Conservation (phyloP, 345 rosid species). For the Draba incana region DNA sequence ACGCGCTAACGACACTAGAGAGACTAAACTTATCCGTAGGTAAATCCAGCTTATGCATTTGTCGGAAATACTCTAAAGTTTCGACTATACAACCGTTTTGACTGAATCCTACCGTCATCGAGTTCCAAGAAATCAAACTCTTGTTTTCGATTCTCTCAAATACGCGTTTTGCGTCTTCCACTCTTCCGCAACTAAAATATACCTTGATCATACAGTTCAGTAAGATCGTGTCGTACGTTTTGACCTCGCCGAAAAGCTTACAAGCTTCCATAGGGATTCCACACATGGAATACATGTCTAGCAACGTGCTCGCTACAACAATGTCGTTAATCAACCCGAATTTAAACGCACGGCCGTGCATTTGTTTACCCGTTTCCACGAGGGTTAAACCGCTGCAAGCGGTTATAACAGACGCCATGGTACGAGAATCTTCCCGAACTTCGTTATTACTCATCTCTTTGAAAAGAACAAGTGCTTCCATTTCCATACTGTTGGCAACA, state of each 20-base stretch:
- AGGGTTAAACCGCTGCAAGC: conserved; percentile 54
- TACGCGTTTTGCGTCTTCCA: conserved; percentile 67
- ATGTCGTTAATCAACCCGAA: conserved; percentile 52
- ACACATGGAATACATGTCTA: conserved; percentile 75
- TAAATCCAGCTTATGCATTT: conserved; percentile 63
- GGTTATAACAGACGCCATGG: conserved; percentile 55
- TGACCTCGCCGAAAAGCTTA: conserved; percentile 63
- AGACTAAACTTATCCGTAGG: conserved; percentile 69
- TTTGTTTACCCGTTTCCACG: conserved; percentile 56
- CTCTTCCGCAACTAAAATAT: conserved; percentile 69
- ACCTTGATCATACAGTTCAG: conserved; percentile 79
- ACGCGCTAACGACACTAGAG: conserved; percentile 69
- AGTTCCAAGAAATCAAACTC: conserved; percentile 89
- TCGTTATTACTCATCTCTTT: conserved; percentile 56
- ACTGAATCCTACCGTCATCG: conserved; percentile 72
- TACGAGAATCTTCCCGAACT: conserved; percentile 52
- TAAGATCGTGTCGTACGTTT: conserved; percentile 64
- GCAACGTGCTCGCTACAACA: conserved; percentile 66
- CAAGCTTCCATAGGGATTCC: conserved; percentile 67
- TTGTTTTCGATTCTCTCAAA: conserved; percentile 57
- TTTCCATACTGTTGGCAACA: conserved; percentile 56
- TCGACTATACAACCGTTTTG: conserved; percentile 75
- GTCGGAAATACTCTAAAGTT: conserved; percentile 61
- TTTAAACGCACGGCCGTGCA: conserved; percentile 67
- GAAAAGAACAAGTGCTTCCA: conserved; percentile 59